Base-by-base conservation (phyloP, 2,329 filamentous ascomycete genomes). In the Aspergillus oerlinghausenensis region DNA sequence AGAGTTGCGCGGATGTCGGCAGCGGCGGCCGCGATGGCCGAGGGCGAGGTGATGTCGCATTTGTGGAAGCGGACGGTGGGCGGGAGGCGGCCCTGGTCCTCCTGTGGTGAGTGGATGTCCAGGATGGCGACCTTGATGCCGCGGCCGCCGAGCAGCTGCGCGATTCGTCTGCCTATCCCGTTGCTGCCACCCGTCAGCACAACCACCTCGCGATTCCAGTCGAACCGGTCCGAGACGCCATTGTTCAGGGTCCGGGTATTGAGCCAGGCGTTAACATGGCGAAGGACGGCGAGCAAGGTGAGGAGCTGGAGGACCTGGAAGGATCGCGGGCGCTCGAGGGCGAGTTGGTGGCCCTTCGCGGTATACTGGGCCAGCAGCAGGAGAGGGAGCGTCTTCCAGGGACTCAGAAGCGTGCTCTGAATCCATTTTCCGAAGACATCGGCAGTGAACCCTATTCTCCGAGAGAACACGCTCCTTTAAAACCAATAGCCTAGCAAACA, bases 141-240 rank as follows among this genome's bases (percentile, higher is more conserved):
- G 58, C 75, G 77, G 68, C 86, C 82, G 0, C 84, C 85, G n/a
- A 94, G 77, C 53, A 87, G 70, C 61, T 80, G 79, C 14, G 88
- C 88, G 3, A 90, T 80, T 40, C 81, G 75, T 21, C 81, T 83
- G 14, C 89, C 89, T 65, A 93, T 91, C 0, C 89, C 89, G 55
- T 84, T 84, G 45, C 86, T 85, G 7, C 89, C 89, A 7, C 90
- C 89, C 0, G 89, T 92, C 21, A 92, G 80, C 47, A 92, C 77
- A 2, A 89, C 85, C 51, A 92, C 80, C 74, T 92, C 88, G 52
- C 80, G 81, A 23, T 78, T 74, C 87, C 88, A 91, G 62, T 73
- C 65, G 49, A 72, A 73, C 40, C 64, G 63, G 57, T 72, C 74
- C 23, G 61, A 63, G 49, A 63, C 55, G 49, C 60, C 69, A 51